These are phyloP conservation scores for Anastatica hierochuntica DNA, from an alignment of 345 rosid species.

Conservation along the genomic window DNA sequence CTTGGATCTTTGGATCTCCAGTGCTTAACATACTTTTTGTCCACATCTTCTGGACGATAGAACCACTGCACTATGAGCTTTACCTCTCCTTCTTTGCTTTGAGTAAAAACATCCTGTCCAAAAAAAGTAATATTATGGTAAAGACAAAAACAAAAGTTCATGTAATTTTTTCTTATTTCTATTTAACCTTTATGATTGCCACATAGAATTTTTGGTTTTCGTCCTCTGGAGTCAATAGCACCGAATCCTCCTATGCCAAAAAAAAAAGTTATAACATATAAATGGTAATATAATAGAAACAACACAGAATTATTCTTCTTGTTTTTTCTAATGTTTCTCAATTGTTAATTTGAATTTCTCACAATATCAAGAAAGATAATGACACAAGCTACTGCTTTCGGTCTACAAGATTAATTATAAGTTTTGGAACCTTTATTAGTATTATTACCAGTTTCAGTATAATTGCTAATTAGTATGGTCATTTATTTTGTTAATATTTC, in stretches of 20 bases:
- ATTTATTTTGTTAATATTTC: too few relatives aligned
- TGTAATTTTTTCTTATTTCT: neutral
- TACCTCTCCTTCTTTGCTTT: conserved; percentile 33
- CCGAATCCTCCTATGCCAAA: conserved; percentile 60
- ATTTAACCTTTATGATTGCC: conserved; percentile 77
- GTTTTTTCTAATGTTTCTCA: too few relatives aligned
- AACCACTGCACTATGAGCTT: conserved; percentile 79
- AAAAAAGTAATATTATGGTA: neutral
- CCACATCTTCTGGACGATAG: conserved; percentile 86
- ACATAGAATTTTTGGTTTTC: conserved; percentile 49
- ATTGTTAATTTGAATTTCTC: too few relatives aligned
- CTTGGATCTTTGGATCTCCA: conserved; percentile 53
- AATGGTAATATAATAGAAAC: neutral
- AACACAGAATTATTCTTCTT: too few relatives aligned
- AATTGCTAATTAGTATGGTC: too few relatives aligned
- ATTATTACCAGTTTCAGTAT: too few relatives aligned
- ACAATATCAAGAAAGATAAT: too few relatives aligned
- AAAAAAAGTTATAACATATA: neutral
- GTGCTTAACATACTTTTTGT: conserved; percentile 45
- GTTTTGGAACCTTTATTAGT: too few relatives aligned
- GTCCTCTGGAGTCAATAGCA: conserved; percentile 54
- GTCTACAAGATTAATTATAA: too few relatives aligned
- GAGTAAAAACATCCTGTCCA: conserved; percentile 48
- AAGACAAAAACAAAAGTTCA: neutral
- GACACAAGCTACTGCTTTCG: too few relatives aligned